Evolutionary conservation across 108 stramenopile species (phyloP).

Genomic region (Mayamaea pseudoterrestris): DNA sequence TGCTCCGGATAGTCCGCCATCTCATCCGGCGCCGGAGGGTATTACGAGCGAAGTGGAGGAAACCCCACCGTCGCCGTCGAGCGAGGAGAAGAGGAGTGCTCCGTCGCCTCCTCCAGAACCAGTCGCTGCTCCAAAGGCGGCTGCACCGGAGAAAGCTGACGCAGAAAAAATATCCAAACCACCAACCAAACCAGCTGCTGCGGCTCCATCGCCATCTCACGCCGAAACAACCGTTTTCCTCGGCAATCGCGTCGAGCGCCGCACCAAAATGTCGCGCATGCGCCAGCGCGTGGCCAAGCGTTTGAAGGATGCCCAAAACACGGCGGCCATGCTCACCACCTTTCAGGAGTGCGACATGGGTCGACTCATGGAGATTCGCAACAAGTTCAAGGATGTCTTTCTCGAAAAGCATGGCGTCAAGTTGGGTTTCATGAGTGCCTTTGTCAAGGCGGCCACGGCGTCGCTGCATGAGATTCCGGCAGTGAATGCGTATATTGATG

Average conservation of each 20-base stretch:
- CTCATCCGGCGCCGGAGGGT: conserved; percentile 9
- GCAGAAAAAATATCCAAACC: too few relatives aligned
- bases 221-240: conserved; percentile 35
- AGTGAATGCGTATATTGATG: conserved; percentile 98
- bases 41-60: conserved; percentile 28
- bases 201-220: conserved; percentile 11
- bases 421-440: conserved; percentile 97
- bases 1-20: conserved; percentile 30
- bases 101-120: conserved; percentile 25
- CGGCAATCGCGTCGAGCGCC: conserved; percentile 82
- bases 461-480: conserved; percentile 93
- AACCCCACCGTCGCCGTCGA: conserved; percentile 9
- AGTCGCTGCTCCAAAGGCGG: conserved; percentile 32
- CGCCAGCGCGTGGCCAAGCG: conserved; percentile 93
- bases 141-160: too few relatives aligned
- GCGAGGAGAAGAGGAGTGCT: conserved; percentile 9
- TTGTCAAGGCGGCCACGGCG: conserved; percentile 92
- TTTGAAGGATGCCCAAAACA: conserved; percentile 98
- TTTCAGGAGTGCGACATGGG: conserved; percentile 99
- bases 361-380: conserved; percentile 91
- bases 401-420: conserved; percentile 94
- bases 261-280: conserved; percentile 99
- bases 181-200: conserved; percentile 15
- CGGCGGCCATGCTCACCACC: conserved; percentile 98
- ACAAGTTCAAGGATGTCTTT: conserved; percentile 92